Percentiles rank a stretch among this genome's conserved stretches.
These are phyloP conservation scores for Camellia oleifera DNA, from an alignment of 179 eudicot genomes.

Conservation along the genomic window DNA sequence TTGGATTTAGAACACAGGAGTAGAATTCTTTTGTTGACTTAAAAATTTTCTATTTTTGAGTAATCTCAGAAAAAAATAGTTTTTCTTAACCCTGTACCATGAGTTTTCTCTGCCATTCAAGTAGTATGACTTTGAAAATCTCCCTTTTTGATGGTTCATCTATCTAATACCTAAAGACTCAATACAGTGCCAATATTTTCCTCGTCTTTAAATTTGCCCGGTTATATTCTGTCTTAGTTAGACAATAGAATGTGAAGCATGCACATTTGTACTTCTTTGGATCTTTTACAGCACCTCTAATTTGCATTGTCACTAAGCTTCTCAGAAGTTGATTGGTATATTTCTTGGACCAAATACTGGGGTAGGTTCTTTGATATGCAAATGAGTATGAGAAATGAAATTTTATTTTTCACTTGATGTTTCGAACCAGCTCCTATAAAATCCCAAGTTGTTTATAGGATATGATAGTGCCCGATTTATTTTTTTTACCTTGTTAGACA, in stretches of 20 bases:
- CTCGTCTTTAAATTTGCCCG: neutral
- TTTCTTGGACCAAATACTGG: neutral
- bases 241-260: neutral
- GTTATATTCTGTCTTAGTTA: neutral
- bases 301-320: neutral
- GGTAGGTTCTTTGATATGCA: neutral
- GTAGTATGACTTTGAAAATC: neutral
- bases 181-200: neutral
- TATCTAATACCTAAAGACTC: neutral
- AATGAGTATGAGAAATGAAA: neutral
- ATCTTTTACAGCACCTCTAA: neutral
- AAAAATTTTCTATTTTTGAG: neutral
- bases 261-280: neutral
- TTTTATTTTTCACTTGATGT: neutral
- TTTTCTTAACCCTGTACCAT: neutral
- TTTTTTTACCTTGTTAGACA: neutral
- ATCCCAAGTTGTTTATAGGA: neutral
- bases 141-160: neutral
- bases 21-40: constrained; percentile 15
- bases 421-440: neutral
- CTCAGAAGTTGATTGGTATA: neutral
- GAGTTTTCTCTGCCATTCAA: neutral
- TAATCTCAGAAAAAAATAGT: neutral
- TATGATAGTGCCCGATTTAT: neutral
- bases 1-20: constrained; percentile 4